Percentiles rank a stretch among this genome's conserved stretches.
These are phyloP conservation scores for Rutstroemia sp. DNA, from an alignment of 2,329 filamentous ascomycete genomes.

Conservation along the genomic window DNA sequence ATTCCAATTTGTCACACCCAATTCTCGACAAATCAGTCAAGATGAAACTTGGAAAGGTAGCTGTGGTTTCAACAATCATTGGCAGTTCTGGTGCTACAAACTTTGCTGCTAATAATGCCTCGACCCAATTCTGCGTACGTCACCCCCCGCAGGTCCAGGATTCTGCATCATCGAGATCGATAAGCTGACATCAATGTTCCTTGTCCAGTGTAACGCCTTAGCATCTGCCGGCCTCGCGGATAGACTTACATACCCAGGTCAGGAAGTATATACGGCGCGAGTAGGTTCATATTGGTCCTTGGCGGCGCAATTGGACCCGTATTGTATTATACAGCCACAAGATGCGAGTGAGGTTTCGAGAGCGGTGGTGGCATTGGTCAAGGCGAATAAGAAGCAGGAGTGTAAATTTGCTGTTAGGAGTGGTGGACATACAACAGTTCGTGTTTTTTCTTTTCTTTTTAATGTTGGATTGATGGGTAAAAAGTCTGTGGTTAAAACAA, in stretches of 20 bases:
- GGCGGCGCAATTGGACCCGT: neutral
- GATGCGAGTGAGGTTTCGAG: neutral
- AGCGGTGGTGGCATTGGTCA: neutral
- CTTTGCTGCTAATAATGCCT: neutral
- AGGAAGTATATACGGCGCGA: neutral
- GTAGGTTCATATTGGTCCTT: neutral
- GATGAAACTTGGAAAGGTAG: neutral
- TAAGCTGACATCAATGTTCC: neutral
- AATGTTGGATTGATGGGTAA: neutral
- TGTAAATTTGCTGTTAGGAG: conserved; percentile 22
- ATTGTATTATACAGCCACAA: neutral
- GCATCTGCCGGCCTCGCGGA: neutral
- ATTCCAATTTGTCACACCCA: too few relatives aligned
- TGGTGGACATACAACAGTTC: conserved; percentile 16
- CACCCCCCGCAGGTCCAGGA: neutral
- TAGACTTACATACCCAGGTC: neutral
- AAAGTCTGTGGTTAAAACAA: too few relatives aligned
- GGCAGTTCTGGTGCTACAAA: neutral
- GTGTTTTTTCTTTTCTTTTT: neutral
- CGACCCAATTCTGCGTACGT: neutral
- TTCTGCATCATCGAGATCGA: neutral
- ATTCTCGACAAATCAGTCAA: neutral
- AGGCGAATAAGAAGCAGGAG: neutral
- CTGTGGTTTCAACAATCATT: neutral
- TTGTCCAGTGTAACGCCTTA: neutral